Conservation (phyloP, 179 eudicot species). For the Patellifolia procumbens region DNA sequence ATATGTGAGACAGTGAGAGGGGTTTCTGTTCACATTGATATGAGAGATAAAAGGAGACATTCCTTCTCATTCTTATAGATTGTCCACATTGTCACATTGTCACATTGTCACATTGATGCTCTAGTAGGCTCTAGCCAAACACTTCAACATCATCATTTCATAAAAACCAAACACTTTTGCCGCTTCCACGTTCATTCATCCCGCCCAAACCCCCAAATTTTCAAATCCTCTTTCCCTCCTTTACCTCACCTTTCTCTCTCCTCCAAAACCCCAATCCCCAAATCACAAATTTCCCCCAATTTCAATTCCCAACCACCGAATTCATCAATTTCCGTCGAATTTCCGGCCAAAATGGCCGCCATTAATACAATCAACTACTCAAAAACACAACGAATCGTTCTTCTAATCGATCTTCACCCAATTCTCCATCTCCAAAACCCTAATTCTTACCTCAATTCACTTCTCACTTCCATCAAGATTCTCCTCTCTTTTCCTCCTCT, state of each 20-base stretch:
- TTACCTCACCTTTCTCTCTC: neutral
- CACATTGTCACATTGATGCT: too few species aligned
- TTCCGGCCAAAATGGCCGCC: constrained; percentile 35
- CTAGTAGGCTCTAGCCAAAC: too few species aligned
- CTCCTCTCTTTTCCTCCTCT: constrained; percentile 57
- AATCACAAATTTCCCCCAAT: constrained; percentile 18
- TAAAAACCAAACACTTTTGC: too few species aligned
- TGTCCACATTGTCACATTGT: too few species aligned
- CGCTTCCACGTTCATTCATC: constrained; percentile 16
- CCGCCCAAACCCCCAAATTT: constrained; percentile 34
- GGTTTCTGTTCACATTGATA: too few species aligned
- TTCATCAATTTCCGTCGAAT: neutral
- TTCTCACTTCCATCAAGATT: constrained; percentile 43
- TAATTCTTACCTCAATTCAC: constrained; percentile 39
- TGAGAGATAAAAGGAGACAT: too few species aligned
- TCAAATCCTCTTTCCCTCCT: neutral
- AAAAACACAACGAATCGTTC: constrained; percentile 56
- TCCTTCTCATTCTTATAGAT: too few species aligned
- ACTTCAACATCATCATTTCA: too few species aligned
- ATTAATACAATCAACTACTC: constrained; percentile 36
- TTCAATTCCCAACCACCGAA: neutral
- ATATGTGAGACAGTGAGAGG: too few species aligned
- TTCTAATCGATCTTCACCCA: constrained; percentile 68
- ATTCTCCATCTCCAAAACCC: constrained; percentile 50
- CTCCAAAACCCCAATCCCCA: constrained; percentile 13